Evolutionary conservation across 805 yeast species (phyloP).

Genomic region (Yamadazyma philogaea): DNA sequence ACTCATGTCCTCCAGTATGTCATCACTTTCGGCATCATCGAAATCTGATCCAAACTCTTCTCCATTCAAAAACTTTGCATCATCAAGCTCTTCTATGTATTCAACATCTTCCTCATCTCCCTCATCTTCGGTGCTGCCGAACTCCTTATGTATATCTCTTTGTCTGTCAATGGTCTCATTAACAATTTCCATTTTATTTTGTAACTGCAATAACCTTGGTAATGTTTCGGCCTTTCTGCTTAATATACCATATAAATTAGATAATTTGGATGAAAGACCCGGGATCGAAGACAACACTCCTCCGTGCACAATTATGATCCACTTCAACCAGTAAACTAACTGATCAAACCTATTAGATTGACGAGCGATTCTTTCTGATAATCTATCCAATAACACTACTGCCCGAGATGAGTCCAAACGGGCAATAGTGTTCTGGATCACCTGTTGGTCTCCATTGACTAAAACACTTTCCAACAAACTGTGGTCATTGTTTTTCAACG

Average conservation of each 20-base stretch:
- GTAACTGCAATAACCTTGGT: conserved; percentile 49
- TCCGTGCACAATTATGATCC: conserved; percentile 55
- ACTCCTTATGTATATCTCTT: neutral
- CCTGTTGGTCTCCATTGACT: conserved; percentile 47
- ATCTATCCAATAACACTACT: conserved; percentile 47
- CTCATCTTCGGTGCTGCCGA: conserved; percentile 21
- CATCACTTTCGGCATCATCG: conserved; percentile 14
- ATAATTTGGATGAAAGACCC: conserved; percentile 39
- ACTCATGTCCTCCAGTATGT: conserved; percentile 12
- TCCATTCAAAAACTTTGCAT: conserved; percentile 30
- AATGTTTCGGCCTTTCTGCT: conserved; percentile 47
- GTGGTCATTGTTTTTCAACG: conserved; percentile 83
- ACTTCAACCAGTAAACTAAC: conserved; percentile 53
- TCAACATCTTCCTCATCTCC: conserved; percentile 55
- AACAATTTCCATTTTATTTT: conserved; percentile 48
- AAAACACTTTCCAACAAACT: conserved; percentile 82
- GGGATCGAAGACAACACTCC: conserved; percentile 47
- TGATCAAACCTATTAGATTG: conserved; percentile 50
- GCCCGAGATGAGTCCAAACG: conserved; percentile 50
- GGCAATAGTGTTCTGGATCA: conserved; percentile 49
- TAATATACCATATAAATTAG: conserved; percentile 46
- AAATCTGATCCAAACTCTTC: conserved; percentile 22
- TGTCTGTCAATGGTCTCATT: conserved; percentile 25
- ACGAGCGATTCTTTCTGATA: conserved; percentile 51
- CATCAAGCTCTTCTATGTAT: conserved; percentile 66